Base-by-base conservation (phyloP, 371 early-diverging fungal species). In the Mortierella sp. region DNA sequence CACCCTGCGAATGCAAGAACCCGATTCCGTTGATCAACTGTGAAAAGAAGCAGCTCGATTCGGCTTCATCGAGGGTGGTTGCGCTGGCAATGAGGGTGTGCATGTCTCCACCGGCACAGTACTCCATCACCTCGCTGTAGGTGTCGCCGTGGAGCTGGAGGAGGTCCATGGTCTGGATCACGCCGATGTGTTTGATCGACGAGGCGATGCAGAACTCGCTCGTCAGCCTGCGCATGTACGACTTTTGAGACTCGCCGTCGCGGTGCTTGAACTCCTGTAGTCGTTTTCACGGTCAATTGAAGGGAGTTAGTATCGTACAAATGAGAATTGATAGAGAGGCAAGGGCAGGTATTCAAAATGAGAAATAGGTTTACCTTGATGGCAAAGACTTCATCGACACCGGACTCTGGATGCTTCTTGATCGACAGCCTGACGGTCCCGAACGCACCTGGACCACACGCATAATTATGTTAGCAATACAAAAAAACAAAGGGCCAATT, bases 171-270 rank as follows among this genome's bases (percentile, higher is more conserved):
- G 94, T 94, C 44, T 91, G 88, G 41, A 95, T 91, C n/a, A 96
- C 85, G 77, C 94, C 89, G 9, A 86, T 84, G 84, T 95, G 95
- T 43, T 89, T 91, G 26, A 92, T 88, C 0, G 90, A 80, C 44
- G 88, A 89, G 55, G 90, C 88, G 67, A 95, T 94, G 73, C 93
- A 94, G 65, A 90, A 95, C 80, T 95, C 96, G 73, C 88, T 89
- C 14, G 91, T 90, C 86, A 95, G 78, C 16, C 91, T 88, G 66
- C 93, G 90, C 55, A 91, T 78, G 75, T 94, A 95, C 55, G 86
- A 86, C 69, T 88, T 90, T 34, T 89, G 77, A 8, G 88, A 76
- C 79, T 95, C 94, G 39, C 88, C 82, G 44, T 85, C 63, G 29
- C 80, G 70, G 52, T 86, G 70, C 75, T 88, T 87, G 79, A 95